Evolutionary conservation across 2,329 filamentous ascomycete species (phyloP).

Genomic region (Monilinia aucupariae): DNA sequence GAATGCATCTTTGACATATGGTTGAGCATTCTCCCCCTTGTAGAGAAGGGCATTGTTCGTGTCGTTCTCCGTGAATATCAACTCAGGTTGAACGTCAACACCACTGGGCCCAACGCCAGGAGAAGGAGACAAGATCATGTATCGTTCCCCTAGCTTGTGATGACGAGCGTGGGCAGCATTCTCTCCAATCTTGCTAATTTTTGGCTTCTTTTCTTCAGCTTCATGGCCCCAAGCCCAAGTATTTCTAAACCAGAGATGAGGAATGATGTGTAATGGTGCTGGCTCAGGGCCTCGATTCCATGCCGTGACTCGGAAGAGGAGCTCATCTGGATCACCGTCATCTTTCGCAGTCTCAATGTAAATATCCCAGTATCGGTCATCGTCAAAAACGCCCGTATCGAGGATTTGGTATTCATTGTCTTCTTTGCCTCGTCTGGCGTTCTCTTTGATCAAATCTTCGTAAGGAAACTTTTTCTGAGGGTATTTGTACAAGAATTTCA

Average conservation of each 20-base stretch:
- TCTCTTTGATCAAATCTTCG: slow-evolving; percentile 78
- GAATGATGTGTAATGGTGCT: slow-evolving; percentile 86
- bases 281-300: slow-evolving; percentile 92
- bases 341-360: slow-evolving; percentile 96
- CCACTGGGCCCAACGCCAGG: slow-evolving; percentile 74
- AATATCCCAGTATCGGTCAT: slow-evolving; percentile 93
- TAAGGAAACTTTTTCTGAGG: slow-evolving; percentile 90
- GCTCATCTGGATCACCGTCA: slow-evolving; percentile 80
- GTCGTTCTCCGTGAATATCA: slow-evolving; percentile 94
- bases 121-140: slow-evolving; percentile 80
- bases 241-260: slow-evolving; percentile 95
- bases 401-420: slow-evolving; percentile 89
- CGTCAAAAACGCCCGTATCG: slow-evolving; percentile 82
- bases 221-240: slow-evolving; percentile 95
- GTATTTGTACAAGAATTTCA: slow-evolving; percentile 98
- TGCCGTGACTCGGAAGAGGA: slow-evolving; percentile 89
- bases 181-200: slow-evolving; percentile 60
- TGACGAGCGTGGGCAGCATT: slow-evolving; percentile 73
- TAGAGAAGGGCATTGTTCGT: slow-evolving; percentile 80
- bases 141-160: slow-evolving; percentile 73
- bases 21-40: slow-evolving; percentile 68
- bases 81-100: slow-evolving; percentile 75
- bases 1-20: slow-evolving; percentile 93
- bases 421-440: slow-evolving; percentile 66
- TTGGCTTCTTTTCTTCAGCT: slow-evolving; percentile 68